A percentile compares a stretch with the other conserved stretches of the same genome.
Conservation (phyloP, 768 basidiomycete genomes). For the Leccinum arenicola region DNA sequence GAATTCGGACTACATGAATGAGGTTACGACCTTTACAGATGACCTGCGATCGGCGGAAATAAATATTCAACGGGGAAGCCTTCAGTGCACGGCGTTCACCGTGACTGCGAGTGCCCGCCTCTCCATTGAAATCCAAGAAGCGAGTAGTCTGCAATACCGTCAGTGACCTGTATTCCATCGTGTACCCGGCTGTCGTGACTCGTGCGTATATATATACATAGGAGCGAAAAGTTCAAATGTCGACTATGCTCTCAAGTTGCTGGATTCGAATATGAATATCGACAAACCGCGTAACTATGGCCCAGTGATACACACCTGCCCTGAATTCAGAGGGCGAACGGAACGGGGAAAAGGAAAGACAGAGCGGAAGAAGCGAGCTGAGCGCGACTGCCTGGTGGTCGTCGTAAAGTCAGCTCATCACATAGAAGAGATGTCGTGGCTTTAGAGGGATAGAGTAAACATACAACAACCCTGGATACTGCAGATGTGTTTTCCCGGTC, state of each 20-base stretch:
- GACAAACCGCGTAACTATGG: background rate
- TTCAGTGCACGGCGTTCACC: too few relatives aligned
- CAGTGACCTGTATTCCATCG: background rate
- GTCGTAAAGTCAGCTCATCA: background rate
- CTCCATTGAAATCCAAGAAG: background rate
- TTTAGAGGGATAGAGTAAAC: slow-evolving; percentile 7
- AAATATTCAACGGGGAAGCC: too few relatives aligned
- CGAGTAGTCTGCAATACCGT: background rate
- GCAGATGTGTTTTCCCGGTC: slow-evolving; percentile 54
- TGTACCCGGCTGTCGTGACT: slow-evolving; percentile 23
- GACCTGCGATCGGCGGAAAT: too few relatives aligned
- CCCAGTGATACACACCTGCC: background rate
- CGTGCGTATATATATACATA: background rate
- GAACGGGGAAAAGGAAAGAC: background rate
- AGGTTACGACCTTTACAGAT: too few relatives aligned
- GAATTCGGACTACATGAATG: too few relatives aligned
- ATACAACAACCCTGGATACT: slow-evolving; percentile 39
- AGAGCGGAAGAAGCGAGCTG: slow-evolving; percentile 36
- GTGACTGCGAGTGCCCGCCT: background rate
- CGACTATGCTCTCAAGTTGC: background rate
- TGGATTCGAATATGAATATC: background rate
- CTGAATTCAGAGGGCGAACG: background rate
- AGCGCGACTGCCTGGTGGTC: slow-evolving; percentile 29
- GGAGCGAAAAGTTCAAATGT: background rate
- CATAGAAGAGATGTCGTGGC: slow-evolving; percentile 8